Base-by-base conservation (phyloP, 139 green algal species). In the Edaphochlamys debaryana region DNA sequence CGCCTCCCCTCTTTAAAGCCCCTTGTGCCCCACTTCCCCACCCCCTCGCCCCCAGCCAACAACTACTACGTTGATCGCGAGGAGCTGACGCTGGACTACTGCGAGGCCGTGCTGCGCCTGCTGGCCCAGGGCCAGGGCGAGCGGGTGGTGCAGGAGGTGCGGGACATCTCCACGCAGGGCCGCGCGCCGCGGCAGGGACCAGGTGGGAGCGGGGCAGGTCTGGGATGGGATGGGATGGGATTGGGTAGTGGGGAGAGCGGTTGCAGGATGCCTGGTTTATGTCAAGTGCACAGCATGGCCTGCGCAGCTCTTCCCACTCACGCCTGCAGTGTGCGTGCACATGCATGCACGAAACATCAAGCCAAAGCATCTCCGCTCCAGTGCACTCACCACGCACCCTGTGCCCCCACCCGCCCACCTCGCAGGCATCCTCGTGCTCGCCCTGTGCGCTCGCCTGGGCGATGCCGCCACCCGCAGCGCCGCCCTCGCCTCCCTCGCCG, bases 351-450 rank as follows among this genome's bases (percentile, higher is more conserved):
- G 45, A 9, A 9, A 13, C 45, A 54, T 13, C 45, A 13, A 22
- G 13, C 11, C 45, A 13, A 9, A 13, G 11, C 13, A 9, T 13
- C 45, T 9, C 45, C 45, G 11, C 45, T 9, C 45, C 45, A 22
- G 9, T 22, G 13, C 17, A 20, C 4, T 15, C 52, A 63, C 25
- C 56, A 9, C 15, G 25, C 23, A 11, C 30, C 4, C 30, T 22
- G 11, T n/a, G 30, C 30, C 2, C n/a, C 11, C 3, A 30, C 60
- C 7, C 60, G 20, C 60, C 60, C 17, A 22, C 30, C n/a, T 7
- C 30, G 8, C 67, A 38, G 67, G 67, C 40, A 38, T 82, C 40
- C 50, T 73, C 15, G 62, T 56, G 15, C 75, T 82, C n/a, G 75
- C 75, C 41, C 54, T 72, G 75, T 54, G 29, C 25, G 54, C 58